These are phyloP conservation scores for Angomonas deanei DNA, from an alignment of 208 protist species.

Conservation along the genomic window DNA sequence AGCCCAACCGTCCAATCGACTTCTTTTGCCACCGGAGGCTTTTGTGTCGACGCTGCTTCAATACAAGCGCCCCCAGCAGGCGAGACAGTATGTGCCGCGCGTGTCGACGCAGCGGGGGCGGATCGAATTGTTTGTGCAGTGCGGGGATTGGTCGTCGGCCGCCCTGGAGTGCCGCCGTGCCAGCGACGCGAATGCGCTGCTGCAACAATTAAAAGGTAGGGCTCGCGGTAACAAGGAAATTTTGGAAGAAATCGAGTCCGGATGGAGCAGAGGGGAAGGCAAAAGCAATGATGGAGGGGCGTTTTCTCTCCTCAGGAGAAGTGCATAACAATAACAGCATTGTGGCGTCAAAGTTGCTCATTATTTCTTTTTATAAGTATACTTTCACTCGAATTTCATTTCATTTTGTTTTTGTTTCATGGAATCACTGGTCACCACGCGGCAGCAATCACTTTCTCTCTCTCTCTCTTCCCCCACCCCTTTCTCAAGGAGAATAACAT, in stretches of 20 bases:
- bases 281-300: constrained; percentile 5
- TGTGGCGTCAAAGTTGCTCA: too few relatives aligned
- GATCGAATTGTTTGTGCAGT: constrained; percentile 84
- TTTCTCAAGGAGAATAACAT: not conserved
- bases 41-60: constrained; percentile 53
- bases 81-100: constrained; percentile 62
- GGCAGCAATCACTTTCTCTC: too few relatives aligned
- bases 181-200: constrained; percentile 38
- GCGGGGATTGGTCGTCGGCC: constrained; percentile 58
- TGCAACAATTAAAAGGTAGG: constrained; percentile 59
- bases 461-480: too few relatives aligned
- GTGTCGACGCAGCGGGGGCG: constrained; percentile 55
- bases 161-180: constrained; percentile 56
- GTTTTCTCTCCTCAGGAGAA: constrained; percentile 39
- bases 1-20: constrained; percentile 22
- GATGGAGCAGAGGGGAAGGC: constrained; percentile 39
- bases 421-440: too few relatives aligned
- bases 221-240: constrained; percentile 51
- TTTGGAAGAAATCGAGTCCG: constrained; percentile 56
- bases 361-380: too few relatives aligned
- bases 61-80: constrained; percentile 51
- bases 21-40: constrained; percentile 37
- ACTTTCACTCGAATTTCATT: too few relatives aligned
- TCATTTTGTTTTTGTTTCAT: too few relatives aligned
- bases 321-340: too few relatives aligned